Evolutionary conservation across 345 rosid genomes (phyloP).

Genomic region (Clausena lansium): DNA sequence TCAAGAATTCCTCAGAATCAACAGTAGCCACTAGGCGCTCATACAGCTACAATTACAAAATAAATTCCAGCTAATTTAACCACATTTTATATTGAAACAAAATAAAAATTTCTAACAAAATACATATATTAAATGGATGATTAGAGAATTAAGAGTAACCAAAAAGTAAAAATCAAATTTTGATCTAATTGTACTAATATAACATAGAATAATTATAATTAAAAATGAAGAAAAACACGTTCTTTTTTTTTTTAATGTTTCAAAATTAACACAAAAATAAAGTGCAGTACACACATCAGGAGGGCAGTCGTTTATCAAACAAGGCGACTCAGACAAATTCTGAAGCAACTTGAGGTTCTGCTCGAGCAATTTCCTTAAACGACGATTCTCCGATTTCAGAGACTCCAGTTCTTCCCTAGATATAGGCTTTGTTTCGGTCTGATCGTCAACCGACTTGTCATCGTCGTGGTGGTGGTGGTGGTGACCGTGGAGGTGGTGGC

Average conservation of each 20-base stretch:
- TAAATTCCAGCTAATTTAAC: neutral
- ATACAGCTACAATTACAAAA: conserved; percentile 43
- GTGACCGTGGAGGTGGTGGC: conserved; percentile 50
- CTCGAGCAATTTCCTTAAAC: conserved; percentile 62
- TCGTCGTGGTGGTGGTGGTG: conserved; percentile 12
- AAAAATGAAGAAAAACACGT: neutral
- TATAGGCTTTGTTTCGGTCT: conserved; percentile 3
- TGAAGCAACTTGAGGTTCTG: conserved; percentile 69
- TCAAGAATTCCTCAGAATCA: conserved; percentile 69
- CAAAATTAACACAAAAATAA: neutral
- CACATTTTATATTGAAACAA: neutral
- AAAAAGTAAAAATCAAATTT: neutral
- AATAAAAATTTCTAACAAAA: neutral
- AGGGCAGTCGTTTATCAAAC: conserved; percentile 63
- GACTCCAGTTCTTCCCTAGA: conserved; percentile 46
- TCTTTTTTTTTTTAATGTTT: neutral
- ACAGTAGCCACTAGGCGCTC: conserved; percentile 61
- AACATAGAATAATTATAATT: neutral
- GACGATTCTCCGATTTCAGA: conserved; percentile 61
- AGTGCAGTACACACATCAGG: conserved; percentile 52
- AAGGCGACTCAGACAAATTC: conserved; percentile 67
- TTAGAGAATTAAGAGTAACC: neutral
- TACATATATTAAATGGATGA: neutral
- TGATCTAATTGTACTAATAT: neutral
- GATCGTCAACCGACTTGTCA: neutral